These are phyloP conservation scores for Termitomyces sp. DNA, from an alignment of 768 basidiomycete genomes.

Conservation along the genomic window DNA sequence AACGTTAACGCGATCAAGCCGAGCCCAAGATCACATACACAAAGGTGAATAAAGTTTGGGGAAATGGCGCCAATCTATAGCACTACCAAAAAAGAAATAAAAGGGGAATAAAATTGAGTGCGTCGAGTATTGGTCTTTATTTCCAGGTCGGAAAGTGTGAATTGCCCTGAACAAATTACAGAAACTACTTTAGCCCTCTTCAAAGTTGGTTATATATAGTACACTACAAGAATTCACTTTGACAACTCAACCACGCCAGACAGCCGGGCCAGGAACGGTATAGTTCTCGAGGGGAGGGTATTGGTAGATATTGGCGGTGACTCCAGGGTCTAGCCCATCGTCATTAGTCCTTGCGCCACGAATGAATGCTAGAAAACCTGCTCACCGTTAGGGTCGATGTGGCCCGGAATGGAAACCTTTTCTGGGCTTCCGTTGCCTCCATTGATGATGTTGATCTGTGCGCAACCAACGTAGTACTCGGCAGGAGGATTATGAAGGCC, in stretches of 20 bases:
- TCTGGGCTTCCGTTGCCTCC: slow-evolving; percentile 36
- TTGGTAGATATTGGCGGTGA: slow-evolving; percentile 37
- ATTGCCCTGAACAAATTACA: not conserved
- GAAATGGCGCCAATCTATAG: too few relatives aligned
- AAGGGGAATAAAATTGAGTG: too few relatives aligned
- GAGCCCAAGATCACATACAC: too few relatives aligned
- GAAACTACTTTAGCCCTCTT: not conserved
- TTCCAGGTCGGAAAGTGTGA: not conserved
- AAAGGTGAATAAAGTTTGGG: too few relatives aligned
- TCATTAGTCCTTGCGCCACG: not conserved
- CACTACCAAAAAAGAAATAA: too few relatives aligned
- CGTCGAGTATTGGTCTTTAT: not conserved
- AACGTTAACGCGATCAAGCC: too few relatives aligned
- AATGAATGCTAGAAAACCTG: not conserved
- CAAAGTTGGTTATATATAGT: not conserved
- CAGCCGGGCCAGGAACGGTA: slow-evolving; percentile 24
- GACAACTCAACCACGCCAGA: slow-evolving; percentile 15
- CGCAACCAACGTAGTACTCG: slow-evolving; percentile 40
- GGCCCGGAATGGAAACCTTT: slow-evolving; percentile 39
- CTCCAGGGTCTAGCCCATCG: slow-evolving; percentile 24
- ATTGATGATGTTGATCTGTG: slow-evolving; percentile 33
- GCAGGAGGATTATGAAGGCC: slow-evolving; percentile 36
- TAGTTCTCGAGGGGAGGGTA: slow-evolving; percentile 27
- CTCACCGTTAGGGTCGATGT: slow-evolving; percentile 26
- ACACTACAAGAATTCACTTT: not conserved